These are phyloP conservation scores for Laburnicola sp. DNA, from an alignment of 2,329 filamentous ascomycete genomes.

Conservation along the genomic window DNA sequence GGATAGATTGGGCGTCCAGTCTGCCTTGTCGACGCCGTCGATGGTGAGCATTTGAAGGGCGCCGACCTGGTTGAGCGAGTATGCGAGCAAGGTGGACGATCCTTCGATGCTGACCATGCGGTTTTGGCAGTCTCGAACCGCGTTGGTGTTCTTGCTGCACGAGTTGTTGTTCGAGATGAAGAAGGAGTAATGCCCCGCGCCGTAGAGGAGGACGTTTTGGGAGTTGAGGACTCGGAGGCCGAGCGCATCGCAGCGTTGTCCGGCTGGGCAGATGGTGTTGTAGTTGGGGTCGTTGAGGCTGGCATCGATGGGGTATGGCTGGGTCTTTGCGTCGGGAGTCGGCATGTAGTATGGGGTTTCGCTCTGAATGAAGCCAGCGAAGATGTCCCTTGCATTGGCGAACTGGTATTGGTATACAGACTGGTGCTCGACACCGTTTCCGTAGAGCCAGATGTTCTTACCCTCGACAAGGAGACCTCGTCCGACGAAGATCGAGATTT, in stretches of 20 bases:
- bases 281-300: constrained; percentile 72
- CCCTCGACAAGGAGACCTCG: constrained; percentile 77
- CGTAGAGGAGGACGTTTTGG: constrained; percentile 62
- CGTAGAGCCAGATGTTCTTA: constrained; percentile 59
- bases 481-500: constrained; percentile 83
- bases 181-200: constrained; percentile 70
- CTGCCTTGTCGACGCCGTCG: constrained; percentile 49
- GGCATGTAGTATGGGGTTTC: constrained; percentile 87
- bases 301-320: constrained; percentile 60
- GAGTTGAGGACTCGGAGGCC: constrained; percentile 65
- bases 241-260: constrained; percentile 54
- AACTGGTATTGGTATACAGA: constrained; percentile 82
- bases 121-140: constrained; percentile 52
- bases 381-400: constrained; percentile 74
- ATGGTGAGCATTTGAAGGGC: constrained; percentile 53
- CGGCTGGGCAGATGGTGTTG: constrained; percentile 39
- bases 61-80: constrained; percentile 55
- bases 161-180: constrained; percentile 63
- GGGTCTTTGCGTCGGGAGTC: constrained; percentile 69
- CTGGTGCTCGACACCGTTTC: constrained; percentile 66
- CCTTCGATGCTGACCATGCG: constrained; percentile 56
- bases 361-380: constrained; percentile 81
- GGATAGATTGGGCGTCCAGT: constrained; percentile 53
- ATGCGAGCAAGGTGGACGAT: constrained; percentile 46
- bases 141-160: constrained; percentile 35